Conservation (phyloP, 2,329 filamentous ascomycete species). For the Ascochyta fabae region DNA sequence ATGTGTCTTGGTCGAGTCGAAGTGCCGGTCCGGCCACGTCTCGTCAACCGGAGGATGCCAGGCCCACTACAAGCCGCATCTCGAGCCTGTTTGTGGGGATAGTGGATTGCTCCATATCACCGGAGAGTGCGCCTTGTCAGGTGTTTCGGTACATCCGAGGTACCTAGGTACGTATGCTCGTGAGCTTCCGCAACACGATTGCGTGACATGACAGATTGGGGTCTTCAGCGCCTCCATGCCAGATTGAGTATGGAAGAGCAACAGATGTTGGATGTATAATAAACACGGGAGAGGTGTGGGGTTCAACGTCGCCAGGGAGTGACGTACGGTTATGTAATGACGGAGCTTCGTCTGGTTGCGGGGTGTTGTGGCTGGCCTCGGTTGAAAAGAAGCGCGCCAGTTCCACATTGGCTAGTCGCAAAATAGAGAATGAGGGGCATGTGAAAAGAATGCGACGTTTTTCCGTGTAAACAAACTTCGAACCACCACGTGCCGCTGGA, state of each 20-base stretch:
- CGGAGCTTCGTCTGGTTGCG: conserved; percentile 2
- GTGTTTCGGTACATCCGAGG: conserved; percentile 11
- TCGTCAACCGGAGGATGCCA: conserved; percentile 9
- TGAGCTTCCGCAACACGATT: neutral
- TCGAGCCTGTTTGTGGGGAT: conserved; percentile 13
- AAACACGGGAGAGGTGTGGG: conserved; percentile 1
- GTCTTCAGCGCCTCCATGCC: neutral
- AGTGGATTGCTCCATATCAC: conserved; percentile 16
- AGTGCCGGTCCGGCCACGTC: conserved; percentile 12
- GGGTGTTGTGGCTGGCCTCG: conserved; percentile 16
- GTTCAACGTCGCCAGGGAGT: conserved; percentile 1
- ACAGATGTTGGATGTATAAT: neutral
- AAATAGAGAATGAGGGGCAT: conserved; percentile 6
- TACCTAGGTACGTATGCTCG: neutral
- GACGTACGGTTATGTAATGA: conserved; percentile 4
- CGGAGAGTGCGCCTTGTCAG: neutral
- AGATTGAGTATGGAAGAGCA: neutral
- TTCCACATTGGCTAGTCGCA: neutral
- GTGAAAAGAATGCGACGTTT: neutral
- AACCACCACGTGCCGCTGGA: too few species aligned
- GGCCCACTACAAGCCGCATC: conserved; percentile 15
- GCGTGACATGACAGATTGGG: neutral
- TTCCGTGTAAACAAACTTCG: too few species aligned
- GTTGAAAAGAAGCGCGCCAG: neutral
- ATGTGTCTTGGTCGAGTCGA: neutral